A percentile compares a stretch with the other conserved stretches of the same genome.
These are phyloP conservation scores for Periconia digitata DNA, from an alignment of 2,329 filamentous ascomycete genomes.

Conservation along the genomic window DNA sequence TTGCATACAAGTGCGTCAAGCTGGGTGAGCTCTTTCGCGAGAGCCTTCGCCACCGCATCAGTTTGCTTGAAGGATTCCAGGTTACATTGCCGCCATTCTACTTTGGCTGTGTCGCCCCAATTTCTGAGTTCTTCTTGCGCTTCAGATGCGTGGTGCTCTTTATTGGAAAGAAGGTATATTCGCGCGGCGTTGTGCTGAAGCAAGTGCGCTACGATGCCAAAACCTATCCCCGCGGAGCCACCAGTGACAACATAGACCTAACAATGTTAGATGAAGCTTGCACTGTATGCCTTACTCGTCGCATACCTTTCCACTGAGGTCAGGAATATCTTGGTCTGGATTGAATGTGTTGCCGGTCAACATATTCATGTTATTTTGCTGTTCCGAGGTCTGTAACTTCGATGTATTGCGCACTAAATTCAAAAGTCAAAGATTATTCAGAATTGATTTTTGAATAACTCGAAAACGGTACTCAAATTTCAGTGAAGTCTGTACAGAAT, in stretches of 20 bases:
- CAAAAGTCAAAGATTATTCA: background rate
- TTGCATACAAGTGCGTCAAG: slow-evolving; percentile 54
- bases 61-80: slow-evolving; percentile 51
- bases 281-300: too few species aligned
- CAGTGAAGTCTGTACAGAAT: background rate
- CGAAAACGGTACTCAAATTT: background rate
- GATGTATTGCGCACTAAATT: background rate
- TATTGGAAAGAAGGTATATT: slow-evolving; percentile 54
- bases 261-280: background rate
- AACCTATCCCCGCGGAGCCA: slow-evolving; percentile 55
- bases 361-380: background rate
- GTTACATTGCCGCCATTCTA: slow-evolving; percentile 51
- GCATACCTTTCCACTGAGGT: slow-evolving; percentile 41
- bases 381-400: background rate
- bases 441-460: background rate
- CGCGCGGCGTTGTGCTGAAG: slow-evolving; percentile 52
- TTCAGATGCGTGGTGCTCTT: slow-evolving; percentile 51
- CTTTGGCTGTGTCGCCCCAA: slow-evolving; percentile 49
- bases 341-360: slow-evolving; percentile 42
- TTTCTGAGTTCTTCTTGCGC: slow-evolving; percentile 45
- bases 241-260: slow-evolving; percentile 52
- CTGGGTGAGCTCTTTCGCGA: slow-evolving; percentile 45
- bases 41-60: slow-evolving; percentile 47
- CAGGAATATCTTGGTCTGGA: slow-evolving; percentile 45
- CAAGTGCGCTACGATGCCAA: slow-evolving; percentile 55